Percentiles rank a stretch among this genome's conserved stretches.
These are phyloP conservation scores for Lactifluus hygrophoroides DNA, from an alignment of 768 basidiomycete genomes.

Conservation along the genomic window DNA sequence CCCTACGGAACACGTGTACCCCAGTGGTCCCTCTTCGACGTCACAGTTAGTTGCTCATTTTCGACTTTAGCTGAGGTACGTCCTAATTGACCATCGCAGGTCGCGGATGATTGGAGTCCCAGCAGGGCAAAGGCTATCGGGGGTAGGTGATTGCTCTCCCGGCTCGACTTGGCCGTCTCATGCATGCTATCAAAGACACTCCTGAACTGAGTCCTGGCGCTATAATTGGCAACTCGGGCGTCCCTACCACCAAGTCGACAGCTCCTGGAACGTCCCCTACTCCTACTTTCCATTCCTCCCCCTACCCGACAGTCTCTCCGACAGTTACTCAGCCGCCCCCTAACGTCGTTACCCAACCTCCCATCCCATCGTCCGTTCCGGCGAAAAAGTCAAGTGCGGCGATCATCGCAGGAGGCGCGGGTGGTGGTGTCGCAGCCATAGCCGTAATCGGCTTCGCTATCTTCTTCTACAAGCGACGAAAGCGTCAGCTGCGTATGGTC, in stretches of 20 bases:
- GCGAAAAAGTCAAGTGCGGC: background rate
- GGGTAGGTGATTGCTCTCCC: background rate
- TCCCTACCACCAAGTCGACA: no score
- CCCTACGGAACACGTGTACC: conserved; percentile 5
- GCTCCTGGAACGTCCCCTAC: background rate
- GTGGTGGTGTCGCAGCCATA: background rate
- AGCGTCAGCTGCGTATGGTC: background rate
- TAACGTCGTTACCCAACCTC: no score
- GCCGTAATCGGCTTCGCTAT: background rate
- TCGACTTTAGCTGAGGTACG: no score
- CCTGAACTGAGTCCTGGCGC: no score
- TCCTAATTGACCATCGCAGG: background rate
- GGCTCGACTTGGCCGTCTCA: no score
- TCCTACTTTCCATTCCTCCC: no score
- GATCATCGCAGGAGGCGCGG: background rate
- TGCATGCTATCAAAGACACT: no score
- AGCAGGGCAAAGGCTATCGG: background rate
- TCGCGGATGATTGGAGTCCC: background rate
- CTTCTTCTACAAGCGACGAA: background rate
- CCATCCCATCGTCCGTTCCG: background rate
- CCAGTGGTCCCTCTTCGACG: background rate
- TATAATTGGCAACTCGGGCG: no score
- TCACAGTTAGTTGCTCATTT: background rate
- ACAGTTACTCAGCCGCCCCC: background rate
- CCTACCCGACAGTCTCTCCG: no score